Conservation (phyloP, 257 asterid genomes). For the Solanum neorickii region DNA sequence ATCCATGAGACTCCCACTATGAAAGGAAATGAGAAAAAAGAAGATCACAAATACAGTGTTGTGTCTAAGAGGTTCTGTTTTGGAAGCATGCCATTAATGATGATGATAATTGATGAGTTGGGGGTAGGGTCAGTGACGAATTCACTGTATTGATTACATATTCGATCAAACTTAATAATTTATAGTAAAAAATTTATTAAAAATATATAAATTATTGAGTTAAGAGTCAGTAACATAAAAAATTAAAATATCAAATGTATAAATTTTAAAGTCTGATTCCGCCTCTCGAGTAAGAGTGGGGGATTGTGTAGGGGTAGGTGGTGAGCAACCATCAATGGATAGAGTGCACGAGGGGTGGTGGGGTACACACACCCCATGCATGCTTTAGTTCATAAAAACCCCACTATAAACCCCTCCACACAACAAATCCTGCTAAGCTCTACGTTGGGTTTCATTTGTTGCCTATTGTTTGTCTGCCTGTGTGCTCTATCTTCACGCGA, state of each 20-base stretch:
- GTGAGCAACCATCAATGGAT: slow-evolving; percentile 45
- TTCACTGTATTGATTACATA: not conserved
- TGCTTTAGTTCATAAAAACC: not conserved
- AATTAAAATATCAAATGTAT: fast-evolving
- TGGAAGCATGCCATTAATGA: slow-evolving; percentile 53
- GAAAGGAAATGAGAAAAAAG: not conserved
- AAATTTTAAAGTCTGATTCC: not conserved
- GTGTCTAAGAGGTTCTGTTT: slow-evolving; percentile 10
- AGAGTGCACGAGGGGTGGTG: slow-evolving; percentile 66
- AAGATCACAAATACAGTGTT: not conserved
- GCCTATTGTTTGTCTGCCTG: not conserved
- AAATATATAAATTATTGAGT: not conserved
- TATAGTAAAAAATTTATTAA: fast-evolving
- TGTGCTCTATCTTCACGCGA: not conserved
- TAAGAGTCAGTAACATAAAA: not conserved
- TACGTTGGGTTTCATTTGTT: not conserved
- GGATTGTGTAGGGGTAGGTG: slow-evolving; percentile 14
- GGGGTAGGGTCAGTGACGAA: not conserved
- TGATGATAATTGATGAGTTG: slow-evolving; percentile 23
- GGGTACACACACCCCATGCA: slow-evolving; percentile 12
- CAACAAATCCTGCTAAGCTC: not conserved
- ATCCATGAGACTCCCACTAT: slow-evolving; percentile 37
- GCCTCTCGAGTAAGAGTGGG: not conserved
- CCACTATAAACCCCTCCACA: slow-evolving; percentile 3
- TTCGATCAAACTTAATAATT: not conserved